Base-by-base conservation (phyloP, 306 rosid genomes). In the Geum urbanum region DNA sequence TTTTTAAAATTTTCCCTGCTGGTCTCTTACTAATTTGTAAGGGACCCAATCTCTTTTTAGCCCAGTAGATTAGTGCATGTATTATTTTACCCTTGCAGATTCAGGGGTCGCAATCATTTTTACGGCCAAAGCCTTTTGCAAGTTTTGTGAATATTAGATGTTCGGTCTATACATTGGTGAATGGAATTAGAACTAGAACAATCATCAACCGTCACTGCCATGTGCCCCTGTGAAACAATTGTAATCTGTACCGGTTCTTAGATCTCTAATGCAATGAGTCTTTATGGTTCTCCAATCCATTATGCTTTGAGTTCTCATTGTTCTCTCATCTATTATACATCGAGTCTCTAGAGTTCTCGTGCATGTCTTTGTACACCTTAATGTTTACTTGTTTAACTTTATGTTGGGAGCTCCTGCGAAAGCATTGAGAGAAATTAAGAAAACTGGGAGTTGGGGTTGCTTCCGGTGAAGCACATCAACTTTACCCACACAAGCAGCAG, bases 121-220 rank as follows among this genome's bases (percentile, higher is more conserved):
- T 78, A 78, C 83, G 84, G 88, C 85, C 83, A 86, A 72, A 85
- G 83, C 95, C 85, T 83, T 79, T 66, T 71, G 90, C 84, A 90
- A 84, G 73, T 85, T 81, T 82, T 94, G 96, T 90, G 95, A 86
- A 94, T 94, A 86, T 82, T 77, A 85, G 83, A 66, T 82, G 79
- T 74, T 70, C 85, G 85, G 69, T 78, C 78, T 81, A 76, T 77
- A 77, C 78, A 84, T 74, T 73, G 65, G 83, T 49, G 57, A 74
- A 63, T 67, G 80, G 61, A 70, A 62, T 72, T 72, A 58, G 73
- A 77, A 32, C 37, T 32, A 32, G 37, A 32, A 76, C 75, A 78
- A 73, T 55, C 78, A 70, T 51, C 37, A 68, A 64, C 78, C 56
- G 57, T 74, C 67, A 59, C 75, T 79, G 79, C 79, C 72, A 70